Percentiles rank a stretch among this genome's conserved stretches.
phyloP scores from a whole-genome alignment of 768 basidiomycete species.

The Tricholoma sp. region DNA sequence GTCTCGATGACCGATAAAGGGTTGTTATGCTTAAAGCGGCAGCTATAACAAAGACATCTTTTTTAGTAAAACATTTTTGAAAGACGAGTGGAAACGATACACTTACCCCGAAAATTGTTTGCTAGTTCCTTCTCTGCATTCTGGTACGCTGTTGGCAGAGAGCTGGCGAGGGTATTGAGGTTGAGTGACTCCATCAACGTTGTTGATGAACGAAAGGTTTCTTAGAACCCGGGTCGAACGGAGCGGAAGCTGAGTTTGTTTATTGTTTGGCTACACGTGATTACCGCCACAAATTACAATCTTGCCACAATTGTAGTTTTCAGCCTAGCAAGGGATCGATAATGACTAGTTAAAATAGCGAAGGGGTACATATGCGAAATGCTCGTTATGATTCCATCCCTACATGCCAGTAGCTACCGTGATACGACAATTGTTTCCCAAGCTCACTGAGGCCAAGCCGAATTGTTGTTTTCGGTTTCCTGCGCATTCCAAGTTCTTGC shows the following conservation, averaged over 20 bases:
- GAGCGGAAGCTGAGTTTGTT: not conserved
- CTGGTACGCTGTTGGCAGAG: conserved; percentile 66
- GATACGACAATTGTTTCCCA: no score
- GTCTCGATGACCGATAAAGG: conserved; percentile 73
- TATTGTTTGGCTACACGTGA: not conserved
- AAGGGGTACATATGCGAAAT: no score
- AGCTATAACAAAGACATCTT: conserved; percentile 37
- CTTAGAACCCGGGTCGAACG: not conserved
- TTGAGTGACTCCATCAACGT: conserved; percentile 77
- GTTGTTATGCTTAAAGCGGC: conserved; percentile 84
- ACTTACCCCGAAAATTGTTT: conserved; percentile 75
- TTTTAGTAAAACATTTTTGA: conserved; percentile 15
- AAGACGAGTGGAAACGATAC: conserved; percentile 5
- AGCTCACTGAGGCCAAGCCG: no score
- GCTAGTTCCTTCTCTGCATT: conserved; percentile 78
- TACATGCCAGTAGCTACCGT: no score
- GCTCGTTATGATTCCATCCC: no score
- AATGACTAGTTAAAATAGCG: no score
- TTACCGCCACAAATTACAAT: not conserved
- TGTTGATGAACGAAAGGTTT: conserved; percentile 7
- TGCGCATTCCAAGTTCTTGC: no score
- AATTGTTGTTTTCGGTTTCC: no score
- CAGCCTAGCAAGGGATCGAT: no score
- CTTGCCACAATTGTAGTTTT: no score
- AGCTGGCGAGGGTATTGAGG: conserved; percentile 72